Percentiles rank a stretch among this genome's conserved stretches.
Evolutionary conservation across 345 rosid species (phyloP).

Genomic region (Punica granatum): DNA sequence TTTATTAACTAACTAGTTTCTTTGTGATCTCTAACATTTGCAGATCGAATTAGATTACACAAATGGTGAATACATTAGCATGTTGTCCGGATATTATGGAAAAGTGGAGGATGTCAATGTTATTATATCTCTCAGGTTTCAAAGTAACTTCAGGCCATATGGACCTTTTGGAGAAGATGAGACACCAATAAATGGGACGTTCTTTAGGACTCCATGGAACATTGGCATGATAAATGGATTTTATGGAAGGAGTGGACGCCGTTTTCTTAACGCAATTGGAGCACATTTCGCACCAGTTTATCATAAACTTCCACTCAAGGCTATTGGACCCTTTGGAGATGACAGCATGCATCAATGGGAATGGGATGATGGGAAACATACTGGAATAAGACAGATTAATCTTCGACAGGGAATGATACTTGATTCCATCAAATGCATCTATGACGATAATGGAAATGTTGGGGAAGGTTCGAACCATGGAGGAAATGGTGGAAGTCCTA

Average conservation of each 20-base stretch:
- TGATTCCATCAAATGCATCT: not conserved
- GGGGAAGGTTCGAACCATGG: not conserved
- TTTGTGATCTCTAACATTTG: no score
- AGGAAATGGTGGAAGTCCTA: not conserved
- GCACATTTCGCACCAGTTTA: not conserved
- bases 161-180: not conserved
- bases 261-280: not conserved
- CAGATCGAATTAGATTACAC: not conserved
- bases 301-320: not conserved
- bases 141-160: not conserved
- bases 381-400: not conserved
- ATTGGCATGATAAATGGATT: constrained; percentile 3
- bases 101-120: not conserved
- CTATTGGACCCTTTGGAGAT: not conserved
- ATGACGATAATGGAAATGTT: not conserved
- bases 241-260: not conserved
- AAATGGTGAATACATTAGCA: not conserved
- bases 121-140: not conserved
- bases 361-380: not conserved
- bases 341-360: not conserved
- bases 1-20: no score
- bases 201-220: not conserved
- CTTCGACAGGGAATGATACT: not conserved
- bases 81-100: not conserved
- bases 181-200: not conserved